Base-by-base conservation (phyloP, 1,139 yeast species). In the Kurtzmaniella quercitrusa region DNA sequence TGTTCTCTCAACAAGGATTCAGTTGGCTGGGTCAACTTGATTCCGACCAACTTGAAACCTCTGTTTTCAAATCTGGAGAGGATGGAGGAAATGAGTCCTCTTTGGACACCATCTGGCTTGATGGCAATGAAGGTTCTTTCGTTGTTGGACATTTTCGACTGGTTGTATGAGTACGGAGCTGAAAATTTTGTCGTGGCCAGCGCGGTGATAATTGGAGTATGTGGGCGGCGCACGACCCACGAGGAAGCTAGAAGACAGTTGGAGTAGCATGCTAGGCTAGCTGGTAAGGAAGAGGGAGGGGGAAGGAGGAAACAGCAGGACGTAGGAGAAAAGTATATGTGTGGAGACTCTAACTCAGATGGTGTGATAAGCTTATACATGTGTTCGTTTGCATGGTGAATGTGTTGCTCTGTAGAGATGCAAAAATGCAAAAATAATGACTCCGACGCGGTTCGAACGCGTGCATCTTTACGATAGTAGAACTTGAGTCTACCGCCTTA, bases 51-150 rank as follows among this genome's bases (percentile, higher is more conserved):
- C 79, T 91, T 91, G 91, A 74, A 94, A 60, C 98, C 98, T 75
- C 95, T 86, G 81, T 85, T 79, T 79, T 91, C 97, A 74, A 94
- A 94, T 76, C 98, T 90, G 62, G 85, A 79, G 59, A 94, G 68
- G 78, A 94, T 91, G 60, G 87, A 78, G 66, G 95, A 75, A 73
- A 91, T 78, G 70, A 94, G 82, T 54, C 98, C 97, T 79, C 99
- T 90, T 81, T 93, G 98, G 81, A 93, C 98, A 77, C 98, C 99
- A 75, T 93, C 99, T 75, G 99, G 99, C 68, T 93, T 93, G 73
- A 93, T 87, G 64, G 98, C 98, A 81, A 93, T 93, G 72, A 93
- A 93, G 68, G 98, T 91, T 87, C 95, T 89, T 78, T 91, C 98
- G 77, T 73, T 70, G 77, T 73, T 70, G 70, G 78, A 71, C 78